These are phyloP conservation scores for Diaporthe capsici DNA, from an alignment of 2,329 filamentous ascomycete genomes.

Conservation along the genomic window DNA sequence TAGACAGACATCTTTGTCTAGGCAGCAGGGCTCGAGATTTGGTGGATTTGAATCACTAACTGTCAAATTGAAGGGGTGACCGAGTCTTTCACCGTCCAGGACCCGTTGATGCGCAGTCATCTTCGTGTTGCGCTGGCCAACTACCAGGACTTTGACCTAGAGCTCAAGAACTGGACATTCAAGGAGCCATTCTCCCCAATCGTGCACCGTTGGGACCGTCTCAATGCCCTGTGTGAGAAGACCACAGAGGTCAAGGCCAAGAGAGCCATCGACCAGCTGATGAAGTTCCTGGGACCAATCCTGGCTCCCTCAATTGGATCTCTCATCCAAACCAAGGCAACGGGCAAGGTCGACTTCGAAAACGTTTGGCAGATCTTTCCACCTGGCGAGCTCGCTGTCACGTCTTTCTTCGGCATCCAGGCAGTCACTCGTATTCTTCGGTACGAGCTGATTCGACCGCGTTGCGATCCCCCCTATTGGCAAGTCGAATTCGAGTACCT, in stretches of 20 bases:
- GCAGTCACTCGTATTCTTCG: conserved; percentile 53
- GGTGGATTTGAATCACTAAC: not conserved
- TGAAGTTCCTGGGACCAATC: conserved; percentile 51
- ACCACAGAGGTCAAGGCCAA: conserved; percentile 26
- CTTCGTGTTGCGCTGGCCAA: conserved; percentile 49
- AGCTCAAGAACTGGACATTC: conserved; percentile 52
- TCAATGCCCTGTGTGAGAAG: conserved; percentile 43
- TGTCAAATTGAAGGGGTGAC: conserved; percentile 47
- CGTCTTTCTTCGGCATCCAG: conserved; percentile 52
- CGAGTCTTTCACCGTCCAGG: conserved; percentile 50
- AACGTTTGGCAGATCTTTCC: conserved; percentile 55
- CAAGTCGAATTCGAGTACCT: conserved; percentile 51
- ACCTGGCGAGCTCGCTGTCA: conserved; percentile 50
- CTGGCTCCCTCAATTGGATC: conserved; percentile 47
- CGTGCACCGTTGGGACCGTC: conserved; percentile 53
- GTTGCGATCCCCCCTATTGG: conserved; percentile 44
- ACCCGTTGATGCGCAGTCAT: conserved; percentile 49
- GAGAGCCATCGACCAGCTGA: conserved; percentile 42
- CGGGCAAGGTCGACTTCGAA: conserved; percentile 50
- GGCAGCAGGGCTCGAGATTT: not conserved
- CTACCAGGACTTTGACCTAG: conserved; percentile 53
- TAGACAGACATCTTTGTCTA: not conserved
- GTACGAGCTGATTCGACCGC: conserved; percentile 44
- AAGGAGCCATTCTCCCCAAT: conserved; percentile 51
- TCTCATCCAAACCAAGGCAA: conserved; percentile 46